These are phyloP conservation scores for Yueomyces sp. DNA, from an alignment of 805 yeast genomes.

Conservation along the genomic window DNA sequence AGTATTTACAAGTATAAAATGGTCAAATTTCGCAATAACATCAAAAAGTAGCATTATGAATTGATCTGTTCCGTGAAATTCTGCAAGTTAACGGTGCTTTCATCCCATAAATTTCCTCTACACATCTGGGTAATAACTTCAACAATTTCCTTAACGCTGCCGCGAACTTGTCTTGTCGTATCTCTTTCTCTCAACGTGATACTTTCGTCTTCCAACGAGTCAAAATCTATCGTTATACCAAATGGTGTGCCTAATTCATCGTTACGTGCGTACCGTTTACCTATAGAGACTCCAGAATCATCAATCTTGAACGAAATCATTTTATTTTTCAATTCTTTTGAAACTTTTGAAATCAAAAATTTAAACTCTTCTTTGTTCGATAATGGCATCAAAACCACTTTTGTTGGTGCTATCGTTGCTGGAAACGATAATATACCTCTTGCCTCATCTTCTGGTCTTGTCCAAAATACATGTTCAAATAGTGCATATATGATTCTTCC, in stretches of 20 bases:
- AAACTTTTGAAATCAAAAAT: slow-evolving; percentile 55
- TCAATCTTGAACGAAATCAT: slow-evolving; percentile 92
- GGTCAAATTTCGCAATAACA: no score
- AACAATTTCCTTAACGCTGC: slow-evolving; percentile 59
- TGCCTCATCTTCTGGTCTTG: slow-evolving; percentile 79
- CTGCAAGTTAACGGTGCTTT: slow-evolving; percentile 61
- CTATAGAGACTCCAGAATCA: slow-evolving; percentile 93
- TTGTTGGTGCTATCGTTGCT: slow-evolving; percentile 93
- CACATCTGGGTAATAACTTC: slow-evolving; percentile 66
- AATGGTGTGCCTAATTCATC: slow-evolving; percentile 98
- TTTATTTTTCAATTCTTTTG: slow-evolving; percentile 45
- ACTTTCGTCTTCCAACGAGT: slow-evolving; percentile 73
- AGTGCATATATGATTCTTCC: slow-evolving; percentile 90
- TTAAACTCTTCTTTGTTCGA: slow-evolving; percentile 68
- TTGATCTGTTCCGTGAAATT: slow-evolving; percentile 43
- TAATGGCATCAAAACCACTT: slow-evolving; percentile 87
- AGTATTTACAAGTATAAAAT: no score
- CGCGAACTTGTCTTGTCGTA: slow-evolving; percentile 92
- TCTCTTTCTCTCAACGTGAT: slow-evolving; percentile 96
- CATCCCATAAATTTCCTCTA: slow-evolving; percentile 66
- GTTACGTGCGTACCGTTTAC: slow-evolving; percentile 95
- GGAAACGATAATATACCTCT: slow-evolving; percentile 87
- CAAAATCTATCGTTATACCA: slow-evolving; percentile 95
- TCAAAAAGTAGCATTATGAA: no score
- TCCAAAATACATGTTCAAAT: slow-evolving; percentile 91